Evolutionary conservation across 169 alveolate species (phyloP).

Genomic region (Plasmodium gallinaceum): DNA sequence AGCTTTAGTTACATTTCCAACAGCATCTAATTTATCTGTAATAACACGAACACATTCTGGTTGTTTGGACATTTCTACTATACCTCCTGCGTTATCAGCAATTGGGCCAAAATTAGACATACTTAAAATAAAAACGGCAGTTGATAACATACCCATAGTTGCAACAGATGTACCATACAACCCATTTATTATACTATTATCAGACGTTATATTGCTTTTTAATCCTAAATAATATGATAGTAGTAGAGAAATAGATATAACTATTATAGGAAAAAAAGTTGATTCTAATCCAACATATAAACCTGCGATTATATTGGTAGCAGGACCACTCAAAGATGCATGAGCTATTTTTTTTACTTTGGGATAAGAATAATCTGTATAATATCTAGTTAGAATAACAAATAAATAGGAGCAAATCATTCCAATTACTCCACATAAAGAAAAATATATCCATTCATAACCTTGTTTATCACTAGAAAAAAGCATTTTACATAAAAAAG

Average conservation of each 20-base stretch:
- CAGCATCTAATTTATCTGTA: conserved; percentile 92
- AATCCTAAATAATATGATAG: conserved; percentile 80
- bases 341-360: conserved; percentile 89
- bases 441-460: conserved; percentile 80
- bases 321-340: conserved; percentile 90
- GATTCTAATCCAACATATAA: conserved; percentile 86
- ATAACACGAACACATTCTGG: conserved; percentile 86
- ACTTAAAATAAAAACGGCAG: conserved; percentile 85
- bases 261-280: conserved; percentile 85
- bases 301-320: conserved; percentile 91
- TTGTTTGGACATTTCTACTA: conserved; percentile 88
- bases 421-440: conserved; percentile 88
- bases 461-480: conserved; percentile 71
- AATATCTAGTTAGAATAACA: conserved; percentile 90
- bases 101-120: conserved; percentile 91
- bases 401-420: conserved; percentile 89
- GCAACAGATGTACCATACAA: conserved; percentile 92
- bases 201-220: conserved; percentile 38
- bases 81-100: conserved; percentile 93
- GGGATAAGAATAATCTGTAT: conserved; percentile 90
- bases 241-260: conserved; percentile 81
- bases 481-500: conserved; percentile 82
- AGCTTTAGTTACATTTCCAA: conserved; percentile 92
- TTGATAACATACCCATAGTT: conserved; percentile 92
- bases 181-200: conserved; percentile 77